Evolutionary conservation across 2,329 filamentous ascomycete species (phyloP).

Genomic region (Aspergillus tubingensis): DNA sequence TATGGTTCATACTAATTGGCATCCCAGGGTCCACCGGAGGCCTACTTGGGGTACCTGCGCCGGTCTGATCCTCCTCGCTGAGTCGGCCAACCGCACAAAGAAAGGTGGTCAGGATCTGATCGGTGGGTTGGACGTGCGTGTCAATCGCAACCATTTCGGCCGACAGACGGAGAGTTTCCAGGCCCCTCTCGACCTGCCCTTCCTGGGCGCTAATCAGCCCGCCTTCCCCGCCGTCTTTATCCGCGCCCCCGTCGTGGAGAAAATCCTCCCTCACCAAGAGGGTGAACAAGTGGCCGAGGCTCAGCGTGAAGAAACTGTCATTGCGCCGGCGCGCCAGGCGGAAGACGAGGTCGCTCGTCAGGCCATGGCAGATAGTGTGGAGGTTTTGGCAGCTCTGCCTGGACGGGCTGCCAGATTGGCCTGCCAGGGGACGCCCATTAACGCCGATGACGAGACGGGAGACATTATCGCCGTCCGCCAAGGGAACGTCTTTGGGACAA

Average conservation of each 20-base stretch:
- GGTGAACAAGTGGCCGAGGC: conserved; percentile 56
- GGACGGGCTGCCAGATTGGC: conserved; percentile 53
- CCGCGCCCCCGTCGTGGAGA: conserved; percentile 88
- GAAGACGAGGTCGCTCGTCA: conserved; percentile 48
- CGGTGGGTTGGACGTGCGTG: conserved; percentile 84
- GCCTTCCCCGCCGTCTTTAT: conserved; percentile 89
- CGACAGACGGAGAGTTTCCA: conserved; percentile 92
- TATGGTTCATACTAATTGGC: conserved; percentile 13
- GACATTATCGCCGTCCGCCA: conserved; percentile 89
- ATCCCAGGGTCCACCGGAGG: conserved; percentile 66
- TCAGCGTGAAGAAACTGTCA: conserved; percentile 52
- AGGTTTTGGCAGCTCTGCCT: conserved; percentile 60
- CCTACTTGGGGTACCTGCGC: conserved; percentile 97
- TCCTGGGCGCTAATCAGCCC: conserved; percentile 52
- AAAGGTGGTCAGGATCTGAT: conserved; percentile 90
- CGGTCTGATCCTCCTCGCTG: conserved; percentile 85
- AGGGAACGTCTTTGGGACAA: conserved; percentile 89
- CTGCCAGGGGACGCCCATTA: conserved; percentile 44
- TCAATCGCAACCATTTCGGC: conserved; percentile 94
- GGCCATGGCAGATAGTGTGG: conserved; percentile 53
- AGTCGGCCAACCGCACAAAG: conserved; percentile 85
- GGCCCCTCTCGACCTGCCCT: conserved; percentile 70
- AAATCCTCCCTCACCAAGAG: conserved; percentile 60
- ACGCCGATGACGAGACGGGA: conserved; percentile 48
- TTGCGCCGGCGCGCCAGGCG: conserved; percentile 57